Conservation (phyloP, 2,329 filamentous ascomycete genomes). For the Colletotrichum plurivorum region DNA sequence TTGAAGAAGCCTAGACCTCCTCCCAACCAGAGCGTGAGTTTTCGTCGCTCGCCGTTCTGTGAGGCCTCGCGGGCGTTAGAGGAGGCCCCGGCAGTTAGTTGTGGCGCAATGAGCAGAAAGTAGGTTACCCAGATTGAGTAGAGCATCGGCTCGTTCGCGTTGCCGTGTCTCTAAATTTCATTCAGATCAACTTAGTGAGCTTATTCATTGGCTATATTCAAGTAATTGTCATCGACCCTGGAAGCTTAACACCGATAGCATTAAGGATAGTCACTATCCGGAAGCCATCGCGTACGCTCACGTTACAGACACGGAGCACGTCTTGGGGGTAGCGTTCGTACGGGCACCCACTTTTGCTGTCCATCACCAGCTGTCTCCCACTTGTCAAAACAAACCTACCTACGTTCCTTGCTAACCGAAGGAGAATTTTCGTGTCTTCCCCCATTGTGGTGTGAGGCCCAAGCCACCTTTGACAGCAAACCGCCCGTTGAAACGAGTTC, state of each 20-base stretch:
- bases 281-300: not conserved
- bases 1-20: not conserved
- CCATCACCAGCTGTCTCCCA: not conserved
- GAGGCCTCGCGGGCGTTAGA: not conserved
- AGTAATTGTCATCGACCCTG: not conserved
- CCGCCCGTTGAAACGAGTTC: not conserved
- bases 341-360: not conserved
- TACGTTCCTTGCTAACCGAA: not conserved
- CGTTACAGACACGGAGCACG: not conserved
- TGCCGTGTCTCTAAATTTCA: not conserved
- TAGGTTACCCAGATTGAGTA: not conserved
- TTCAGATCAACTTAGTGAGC: not conserved
- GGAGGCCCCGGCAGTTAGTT: no score
- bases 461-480: slow-evolving; percentile 18
- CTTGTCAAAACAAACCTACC: not conserved
- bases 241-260: not conserved
- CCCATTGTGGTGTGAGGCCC: slow-evolving; percentile 6
- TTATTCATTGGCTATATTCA: not conserved
- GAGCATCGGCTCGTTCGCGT: not conserved
- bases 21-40: slow-evolving; percentile 1
- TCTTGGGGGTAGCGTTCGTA: not conserved
- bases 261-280: not conserved
- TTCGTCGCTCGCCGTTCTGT: not conserved
- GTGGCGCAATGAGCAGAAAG: not conserved
- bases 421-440: not conserved